These are phyloP conservation scores for Dimargaris xerosporica DNA, from an alignment of 192 early-diverging fungal species.

Conservation along the genomic window DNA sequence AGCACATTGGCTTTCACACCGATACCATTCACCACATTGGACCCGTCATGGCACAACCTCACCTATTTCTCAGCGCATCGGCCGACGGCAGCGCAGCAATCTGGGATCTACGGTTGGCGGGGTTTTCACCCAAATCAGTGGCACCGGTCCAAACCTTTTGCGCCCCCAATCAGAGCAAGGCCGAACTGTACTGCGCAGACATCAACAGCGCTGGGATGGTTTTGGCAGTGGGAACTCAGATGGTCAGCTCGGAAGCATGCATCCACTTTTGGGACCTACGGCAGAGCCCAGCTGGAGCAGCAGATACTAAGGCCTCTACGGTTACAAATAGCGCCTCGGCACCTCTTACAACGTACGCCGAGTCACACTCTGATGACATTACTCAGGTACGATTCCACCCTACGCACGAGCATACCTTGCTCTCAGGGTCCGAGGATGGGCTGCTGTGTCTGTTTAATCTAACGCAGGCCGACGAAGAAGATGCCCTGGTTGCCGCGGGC, in stretches of 20 bases:
- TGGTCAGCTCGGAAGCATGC: slow-evolving; percentile 22
- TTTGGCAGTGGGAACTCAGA: slow-evolving; percentile 36
- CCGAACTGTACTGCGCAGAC: slow-evolving; percentile 15
- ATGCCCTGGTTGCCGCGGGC: slow-evolving; percentile 65
- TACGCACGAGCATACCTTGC: slow-evolving; percentile 28
- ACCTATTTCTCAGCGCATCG: slow-evolving; percentile 40
- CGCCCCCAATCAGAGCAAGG: slow-evolving; percentile 27
- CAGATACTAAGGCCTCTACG: slow-evolving; percentile 12
- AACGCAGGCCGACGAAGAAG: slow-evolving; percentile 68
- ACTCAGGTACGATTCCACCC: slow-evolving; percentile 60
- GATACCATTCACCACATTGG: slow-evolving; percentile 48
- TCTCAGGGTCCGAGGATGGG: slow-evolving; percentile 60
- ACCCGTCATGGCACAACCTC: slow-evolving; percentile 23
- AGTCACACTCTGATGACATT: slow-evolving; percentile 64
- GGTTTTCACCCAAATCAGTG: slow-evolving; percentile 7
- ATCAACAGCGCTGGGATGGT: not conserved
- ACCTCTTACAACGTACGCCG: slow-evolving; percentile 22
- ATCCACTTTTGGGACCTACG: slow-evolving; percentile 30
- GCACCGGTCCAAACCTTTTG: slow-evolving; percentile 40
- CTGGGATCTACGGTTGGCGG: slow-evolving; percentile 47
- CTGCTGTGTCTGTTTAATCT: slow-evolving; percentile 62
- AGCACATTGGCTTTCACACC: slow-evolving; percentile 35
- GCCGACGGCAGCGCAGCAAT: slow-evolving; percentile 41
- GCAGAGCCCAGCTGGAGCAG: slow-evolving; percentile 14
- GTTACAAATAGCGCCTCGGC: not conserved